Evolutionary conservation across 2,329 filamentous ascomycete species (phyloP).

Genomic region (Penicillium sp.): DNA sequence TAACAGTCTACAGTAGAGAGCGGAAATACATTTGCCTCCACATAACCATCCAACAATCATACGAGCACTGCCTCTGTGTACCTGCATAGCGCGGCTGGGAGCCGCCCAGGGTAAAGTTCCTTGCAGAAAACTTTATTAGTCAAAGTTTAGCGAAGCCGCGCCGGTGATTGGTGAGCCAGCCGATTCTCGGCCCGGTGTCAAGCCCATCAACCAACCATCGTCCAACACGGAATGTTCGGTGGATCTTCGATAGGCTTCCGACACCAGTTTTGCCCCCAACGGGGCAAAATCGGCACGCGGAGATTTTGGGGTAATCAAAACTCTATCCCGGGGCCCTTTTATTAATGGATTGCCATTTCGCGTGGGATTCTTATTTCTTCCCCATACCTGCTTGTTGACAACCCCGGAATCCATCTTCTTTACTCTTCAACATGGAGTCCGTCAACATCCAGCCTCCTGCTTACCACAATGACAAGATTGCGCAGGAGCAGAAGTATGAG

Average conservation of each 20-base stretch:
- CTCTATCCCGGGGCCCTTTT: constrained; percentile 4
- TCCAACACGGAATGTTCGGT: constrained; percentile 5
- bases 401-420: neutral
- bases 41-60: neutral
- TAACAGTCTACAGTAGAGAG: neutral
- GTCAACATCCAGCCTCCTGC: constrained; percentile 18
- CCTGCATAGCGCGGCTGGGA: neutral
- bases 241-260: constrained; percentile 16
- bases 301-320: constrained; percentile 2
- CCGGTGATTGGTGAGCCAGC: neutral
- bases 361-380: neutral
- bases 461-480: constrained; percentile 24
- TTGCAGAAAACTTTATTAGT: constrained; percentile 1
- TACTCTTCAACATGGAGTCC: constrained; percentile 13
- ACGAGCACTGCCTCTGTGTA: neutral
- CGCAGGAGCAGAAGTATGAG: constrained; percentile 13
- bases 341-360: constrained; percentile 11
- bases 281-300: constrained; percentile 5
- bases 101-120: neutral
- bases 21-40: neutral
- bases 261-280: constrained; percentile 5
- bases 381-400: neutral
- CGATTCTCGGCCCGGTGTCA: constrained; percentile 2
- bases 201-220: neutral
- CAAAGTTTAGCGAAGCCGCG: neutral